phyloP scores from a whole-genome alignment of 176 grass and related monocot genomes.

The Oryza longistaminata region DNA sequence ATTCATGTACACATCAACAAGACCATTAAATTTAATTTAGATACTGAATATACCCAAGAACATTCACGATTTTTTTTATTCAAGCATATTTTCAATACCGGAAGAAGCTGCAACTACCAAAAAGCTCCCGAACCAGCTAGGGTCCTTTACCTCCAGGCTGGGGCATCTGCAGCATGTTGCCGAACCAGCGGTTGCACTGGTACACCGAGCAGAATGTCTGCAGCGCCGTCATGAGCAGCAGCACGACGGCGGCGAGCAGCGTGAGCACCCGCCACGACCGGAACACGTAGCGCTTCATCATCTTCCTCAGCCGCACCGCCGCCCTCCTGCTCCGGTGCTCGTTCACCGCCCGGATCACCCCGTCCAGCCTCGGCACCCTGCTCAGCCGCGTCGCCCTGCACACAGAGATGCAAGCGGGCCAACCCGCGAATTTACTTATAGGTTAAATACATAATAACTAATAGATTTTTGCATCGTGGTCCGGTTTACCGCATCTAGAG shows the following conservation, averaged over 20 bases:
- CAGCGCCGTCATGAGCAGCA: constrained; percentile 62
- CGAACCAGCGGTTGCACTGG: constrained; percentile 58
- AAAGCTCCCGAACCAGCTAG: background rate
- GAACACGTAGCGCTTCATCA: constrained; percentile 72
- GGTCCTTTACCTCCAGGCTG: background rate
- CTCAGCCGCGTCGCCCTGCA: constrained; percentile 51
- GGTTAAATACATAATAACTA: no score
- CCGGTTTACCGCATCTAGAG: no score
- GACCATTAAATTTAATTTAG: background rate
- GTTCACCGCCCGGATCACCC: constrained; percentile 55
- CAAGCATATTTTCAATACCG: no score
- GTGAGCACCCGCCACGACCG: constrained; percentile 71
- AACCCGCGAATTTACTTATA: no score
- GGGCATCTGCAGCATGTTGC: background rate
- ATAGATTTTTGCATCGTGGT: no score
- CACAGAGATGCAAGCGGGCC: no score
- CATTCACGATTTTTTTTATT: no score
- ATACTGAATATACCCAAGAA: background rate
- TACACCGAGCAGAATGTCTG: constrained; percentile 80
- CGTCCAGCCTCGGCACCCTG: constrained; percentile 59
- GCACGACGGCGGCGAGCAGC: constrained; percentile 54
- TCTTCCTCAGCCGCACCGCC: constrained; percentile 36
- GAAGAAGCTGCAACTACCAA: no score
- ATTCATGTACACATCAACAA: background rate
- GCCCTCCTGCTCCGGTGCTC: constrained; percentile 34